Base-by-base conservation (phyloP, 495 filamentous ascomycete species). In the Tetracladium marchalianum region DNA sequence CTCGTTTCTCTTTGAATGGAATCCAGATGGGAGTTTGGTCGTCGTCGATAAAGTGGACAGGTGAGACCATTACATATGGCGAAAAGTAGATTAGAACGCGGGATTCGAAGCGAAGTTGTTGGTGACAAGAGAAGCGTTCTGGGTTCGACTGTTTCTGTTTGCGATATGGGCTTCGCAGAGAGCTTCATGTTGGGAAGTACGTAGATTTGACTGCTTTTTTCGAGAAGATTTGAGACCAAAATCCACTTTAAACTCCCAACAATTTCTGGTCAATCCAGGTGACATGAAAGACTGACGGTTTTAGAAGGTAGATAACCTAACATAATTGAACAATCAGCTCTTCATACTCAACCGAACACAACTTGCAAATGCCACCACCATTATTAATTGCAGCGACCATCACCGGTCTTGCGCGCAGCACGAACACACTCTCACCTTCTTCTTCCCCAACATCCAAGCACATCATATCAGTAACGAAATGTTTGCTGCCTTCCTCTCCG, bases 391-490 rank as follows among this genome's bases (percentile, higher is more conserved):
- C 71, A 4, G 62, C 66, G 12, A 64, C 66, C 9, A 44, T 81
- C 15, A 66, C 71, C 13, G 69, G 64, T 31, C 57, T 82, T 42
- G 68, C 72, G 11, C 70, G 75, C 40, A 69, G 66, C 17, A 77
- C 70, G 6, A 87, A 87, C 55, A 83, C 76, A 15, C 60, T 84
- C 17, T 67, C n/a, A n/a, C 71, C 6, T 81, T 81, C 44, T 70
- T 82, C 1, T 73, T 76, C 11, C 60, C 81, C 41, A 84, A 86
- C 51, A 72, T 81, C 38, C 66, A 70, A 1, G 76, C 78, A n/a
- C 83, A 87, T 49, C 86, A 86, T 58, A 82, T 85, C 45, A 78
- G 76, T 52, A 86, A 87, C 58, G 72, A 75, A 18, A 79, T 86
- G 69, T 86, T 87, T 50, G 70, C 78, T 7, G 77, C 81, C 2